phyloP scores from a whole-genome alignment of 768 basidiomycete species.

The Leccinum uliginosum region DNA sequence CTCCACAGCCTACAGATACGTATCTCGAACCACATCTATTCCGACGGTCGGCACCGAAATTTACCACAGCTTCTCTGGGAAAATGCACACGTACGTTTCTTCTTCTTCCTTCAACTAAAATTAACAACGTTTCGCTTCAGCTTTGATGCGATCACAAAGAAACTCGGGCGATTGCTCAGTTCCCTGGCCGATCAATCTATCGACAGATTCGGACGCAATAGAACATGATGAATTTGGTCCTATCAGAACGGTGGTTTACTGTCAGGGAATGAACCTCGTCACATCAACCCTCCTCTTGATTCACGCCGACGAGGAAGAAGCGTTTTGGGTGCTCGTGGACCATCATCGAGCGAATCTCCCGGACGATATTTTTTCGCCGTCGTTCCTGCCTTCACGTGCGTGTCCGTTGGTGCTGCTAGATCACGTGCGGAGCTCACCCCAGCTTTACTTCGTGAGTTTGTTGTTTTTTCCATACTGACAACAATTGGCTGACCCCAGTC shows the following conservation, averaged over 20 bases:
- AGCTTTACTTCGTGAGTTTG: too few species aligned
- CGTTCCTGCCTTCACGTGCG: too few species aligned
- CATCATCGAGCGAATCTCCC: too few species aligned
- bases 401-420: too few species aligned
- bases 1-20: constrained; percentile 35
- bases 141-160: constrained; percentile 28
- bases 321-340: too few species aligned
- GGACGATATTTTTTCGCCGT: too few species aligned
- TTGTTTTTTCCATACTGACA: too few species aligned
- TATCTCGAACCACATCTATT: constrained; percentile 6
- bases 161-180: constrained; percentile 41
- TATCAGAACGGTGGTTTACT: constrained; percentile 33
- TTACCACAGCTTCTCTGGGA: constrained; percentile 65
- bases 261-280: too few species aligned
- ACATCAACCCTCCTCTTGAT: too few species aligned
- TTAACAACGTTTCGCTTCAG: constrained; percentile 31
- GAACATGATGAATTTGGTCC: constrained; percentile 59
- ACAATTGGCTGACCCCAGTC: too few species aligned
- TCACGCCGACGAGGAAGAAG: too few species aligned
- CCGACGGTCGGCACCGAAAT: constrained; percentile 26
- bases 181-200: constrained; percentile 23
- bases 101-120: neutral
- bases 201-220: constrained; percentile 26
- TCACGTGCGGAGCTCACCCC: too few species aligned
- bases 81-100: constrained; percentile 55